Percentiles rank a stretch among this genome's conserved stretches.
phyloP scores from a whole-genome alignment of 345 rosid species.

The Pistacia vera region DNA sequence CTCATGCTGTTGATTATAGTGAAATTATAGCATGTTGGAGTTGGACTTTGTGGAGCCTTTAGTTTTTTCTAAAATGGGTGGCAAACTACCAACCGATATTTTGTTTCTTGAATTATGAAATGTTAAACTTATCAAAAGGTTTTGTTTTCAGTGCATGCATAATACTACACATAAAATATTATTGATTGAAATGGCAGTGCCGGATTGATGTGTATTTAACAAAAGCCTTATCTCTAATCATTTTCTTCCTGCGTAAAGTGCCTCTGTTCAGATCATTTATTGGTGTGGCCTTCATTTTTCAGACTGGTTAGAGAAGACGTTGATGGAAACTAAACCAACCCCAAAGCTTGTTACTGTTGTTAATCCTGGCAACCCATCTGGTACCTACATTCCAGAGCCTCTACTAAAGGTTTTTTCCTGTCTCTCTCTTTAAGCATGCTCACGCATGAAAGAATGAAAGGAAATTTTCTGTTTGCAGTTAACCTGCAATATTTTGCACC shows the following conservation, averaged over 20 bases:
- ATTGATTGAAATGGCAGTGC: conserved; percentile 6
- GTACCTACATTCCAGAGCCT: conserved; percentile 83
- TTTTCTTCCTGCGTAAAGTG: conserved; percentile 1
- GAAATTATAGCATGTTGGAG: not conserved
- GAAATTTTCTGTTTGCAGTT: not conserved
- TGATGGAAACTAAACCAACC: conserved; percentile 66
- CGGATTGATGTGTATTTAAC: conserved; percentile 1
- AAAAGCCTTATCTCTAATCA: not conserved
- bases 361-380: conserved; percentile 95
- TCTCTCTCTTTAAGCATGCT: not conserved
- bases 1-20: not conserved
- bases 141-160: not conserved
- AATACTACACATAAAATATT: not conserved
- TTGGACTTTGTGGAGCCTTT: not conserved
- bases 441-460: not conserved
- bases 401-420: conserved; percentile 69
- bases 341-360: conserved; percentile 95
- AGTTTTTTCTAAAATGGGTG: not conserved
- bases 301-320: conserved; percentile 86
- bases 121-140: not conserved
- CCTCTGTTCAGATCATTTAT: conserved; percentile 10
- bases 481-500: not conserved
- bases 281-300: conserved; percentile 26
- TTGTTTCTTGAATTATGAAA: not conserved
- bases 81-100: not conserved